Evolutionary conservation across 768 basidiomycete genomes (phyloP).

Genomic region (Fomitopsis pulvina): DNA sequence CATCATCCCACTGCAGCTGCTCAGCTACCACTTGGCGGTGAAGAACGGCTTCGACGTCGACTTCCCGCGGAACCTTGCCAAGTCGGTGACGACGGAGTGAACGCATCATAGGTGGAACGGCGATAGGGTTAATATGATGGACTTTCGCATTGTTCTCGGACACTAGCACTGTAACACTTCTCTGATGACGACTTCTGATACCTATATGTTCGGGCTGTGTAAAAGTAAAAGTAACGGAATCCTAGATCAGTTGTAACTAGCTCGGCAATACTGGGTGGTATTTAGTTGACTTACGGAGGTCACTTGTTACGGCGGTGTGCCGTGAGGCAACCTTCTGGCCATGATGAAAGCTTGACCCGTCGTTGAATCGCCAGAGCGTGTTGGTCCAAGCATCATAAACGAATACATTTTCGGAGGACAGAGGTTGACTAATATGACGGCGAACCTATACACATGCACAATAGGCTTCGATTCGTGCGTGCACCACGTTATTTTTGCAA

Average conservation of each 20-base stretch:
- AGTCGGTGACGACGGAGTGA: constrained; percentile 30
- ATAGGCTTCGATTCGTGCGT: not conserved
- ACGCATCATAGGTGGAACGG: not conserved
- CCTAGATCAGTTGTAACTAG: not conserved
- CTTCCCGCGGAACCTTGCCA: constrained; percentile 88
- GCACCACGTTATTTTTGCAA: not conserved
- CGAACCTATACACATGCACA: not conserved
- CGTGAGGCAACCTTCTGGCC: too few species aligned
- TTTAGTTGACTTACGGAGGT: too few species aligned
- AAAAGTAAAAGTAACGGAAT: not conserved
- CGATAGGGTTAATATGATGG: not conserved
- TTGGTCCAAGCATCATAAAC: too few species aligned
- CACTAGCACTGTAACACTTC: not conserved
- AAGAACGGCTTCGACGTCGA: constrained; percentile 97
- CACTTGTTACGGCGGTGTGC: too few species aligned
- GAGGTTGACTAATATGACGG: too few species aligned
- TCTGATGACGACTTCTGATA: not conserved
- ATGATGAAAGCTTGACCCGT: too few species aligned
- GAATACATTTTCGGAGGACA: too few species aligned
- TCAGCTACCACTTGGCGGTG: constrained; percentile 94
- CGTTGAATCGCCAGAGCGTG: too few species aligned
- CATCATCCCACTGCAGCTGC: constrained; percentile 91
- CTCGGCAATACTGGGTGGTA: not conserved
- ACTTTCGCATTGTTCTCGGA: not conserved
- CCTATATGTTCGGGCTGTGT: not conserved